Conservation (phyloP, 176 grass and related monocot species). For the Avena insularis region DNA sequence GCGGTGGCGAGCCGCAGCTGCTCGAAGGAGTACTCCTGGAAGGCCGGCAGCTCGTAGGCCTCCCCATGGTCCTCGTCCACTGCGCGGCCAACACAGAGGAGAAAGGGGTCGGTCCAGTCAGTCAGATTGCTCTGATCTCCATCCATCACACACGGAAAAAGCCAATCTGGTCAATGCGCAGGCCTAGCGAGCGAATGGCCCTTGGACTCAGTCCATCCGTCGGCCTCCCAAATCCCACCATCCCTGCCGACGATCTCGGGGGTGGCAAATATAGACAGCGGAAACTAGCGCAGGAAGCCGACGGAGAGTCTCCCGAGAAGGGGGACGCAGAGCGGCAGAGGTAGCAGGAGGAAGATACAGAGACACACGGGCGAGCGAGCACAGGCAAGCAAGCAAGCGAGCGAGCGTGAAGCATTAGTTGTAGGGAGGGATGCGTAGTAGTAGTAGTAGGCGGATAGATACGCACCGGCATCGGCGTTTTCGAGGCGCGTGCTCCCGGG, state of each 20-base stretch:
- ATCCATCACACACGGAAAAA: not conserved
- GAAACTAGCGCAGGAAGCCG: not conserved
- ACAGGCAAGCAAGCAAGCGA: too few relatives aligned
- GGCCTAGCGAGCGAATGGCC: not conserved
- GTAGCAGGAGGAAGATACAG: too few relatives aligned
- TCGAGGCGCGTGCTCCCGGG: constrained; percentile 57
- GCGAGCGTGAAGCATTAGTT: too few relatives aligned
- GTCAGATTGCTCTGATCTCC: not conserved
- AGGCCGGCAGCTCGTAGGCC: constrained; percentile 72
- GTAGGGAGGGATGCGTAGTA: too few relatives aligned
- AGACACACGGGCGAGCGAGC: too few relatives aligned
- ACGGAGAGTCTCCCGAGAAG: too few relatives aligned
- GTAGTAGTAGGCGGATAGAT: not conserved
- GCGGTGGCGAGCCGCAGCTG: constrained; percentile 87
- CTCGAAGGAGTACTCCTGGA: constrained; percentile 93
- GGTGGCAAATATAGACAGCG: too few relatives aligned
- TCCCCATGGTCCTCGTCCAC: constrained; percentile 72
- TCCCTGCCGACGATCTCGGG: not conserved
- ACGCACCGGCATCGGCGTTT: constrained; percentile 54
- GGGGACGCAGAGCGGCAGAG: too few relatives aligned
- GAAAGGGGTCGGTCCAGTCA: not conserved
- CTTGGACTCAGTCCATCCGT: not conserved
- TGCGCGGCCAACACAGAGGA: not conserved
- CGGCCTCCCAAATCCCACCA: not conserved
- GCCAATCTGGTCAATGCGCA: not conserved